Conservation (phyloP, 805 yeast species). For the Metschnikowia borealis region DNA sequence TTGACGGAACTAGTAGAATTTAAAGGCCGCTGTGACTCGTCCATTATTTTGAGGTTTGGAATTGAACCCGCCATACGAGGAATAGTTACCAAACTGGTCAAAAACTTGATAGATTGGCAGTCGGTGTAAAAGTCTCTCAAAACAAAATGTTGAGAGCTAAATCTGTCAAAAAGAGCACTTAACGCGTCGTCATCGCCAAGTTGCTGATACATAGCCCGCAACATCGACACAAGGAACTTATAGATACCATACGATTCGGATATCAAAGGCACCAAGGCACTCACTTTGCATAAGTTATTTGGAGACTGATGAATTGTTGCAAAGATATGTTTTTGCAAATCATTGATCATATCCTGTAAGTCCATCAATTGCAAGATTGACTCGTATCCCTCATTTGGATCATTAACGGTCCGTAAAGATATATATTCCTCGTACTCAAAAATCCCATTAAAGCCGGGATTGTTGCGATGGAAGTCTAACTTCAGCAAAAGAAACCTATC, state of each 20-base stretch:
- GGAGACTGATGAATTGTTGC: conserved; percentile 62
- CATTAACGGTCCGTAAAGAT: conserved; percentile 79
- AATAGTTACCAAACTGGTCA: conserved; percentile 75
- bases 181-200: conserved; percentile 73
- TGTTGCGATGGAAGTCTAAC: conserved; percentile 75
- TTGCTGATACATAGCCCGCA: conserved; percentile 77
- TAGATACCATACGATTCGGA: conserved; percentile 91
- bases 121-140: conserved; percentile 85
- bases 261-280: conserved; percentile 85
- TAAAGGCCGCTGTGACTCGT: conserved; percentile 34
- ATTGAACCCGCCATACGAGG: conserved; percentile 62
- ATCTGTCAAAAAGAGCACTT: conserved; percentile 68
- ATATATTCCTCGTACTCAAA: conserved; percentile 95
- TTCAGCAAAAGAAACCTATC: conserved; percentile 66
- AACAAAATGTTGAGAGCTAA: conserved; percentile 64
- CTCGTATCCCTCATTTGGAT: conserved; percentile 94
- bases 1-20: conserved; percentile 23
- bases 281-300: conserved; percentile 69
- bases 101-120: conserved; percentile 76
- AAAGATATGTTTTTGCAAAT: conserved; percentile 70
- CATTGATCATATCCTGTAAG: conserved; percentile 79
- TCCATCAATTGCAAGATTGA: conserved; percentile 81
- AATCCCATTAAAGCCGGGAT: conserved; percentile 89
- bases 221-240: conserved; percentile 84
- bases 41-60: conserved; percentile 52